Evolutionary conservation across 73 alveolate species (phyloP).

Genomic region (Tetrahymena elliotti): DNA sequence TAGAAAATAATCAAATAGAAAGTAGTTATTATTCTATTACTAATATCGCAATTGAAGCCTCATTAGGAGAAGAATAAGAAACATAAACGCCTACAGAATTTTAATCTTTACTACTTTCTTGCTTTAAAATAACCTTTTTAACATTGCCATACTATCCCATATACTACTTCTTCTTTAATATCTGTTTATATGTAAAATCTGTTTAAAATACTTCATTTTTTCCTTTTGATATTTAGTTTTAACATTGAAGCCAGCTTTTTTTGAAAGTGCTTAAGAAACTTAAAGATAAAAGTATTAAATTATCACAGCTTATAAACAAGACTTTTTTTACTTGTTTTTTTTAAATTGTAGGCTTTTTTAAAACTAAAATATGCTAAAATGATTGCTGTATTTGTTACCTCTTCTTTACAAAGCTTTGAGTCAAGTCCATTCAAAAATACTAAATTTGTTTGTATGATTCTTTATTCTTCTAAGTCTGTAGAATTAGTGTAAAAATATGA

Average conservation of each 20-base stretch:
- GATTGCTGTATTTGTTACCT: not conserved
- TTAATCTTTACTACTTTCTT: not conserved
- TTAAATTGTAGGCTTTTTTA: not conserved
- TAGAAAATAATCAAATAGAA: not conserved
- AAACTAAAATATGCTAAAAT: not conserved
- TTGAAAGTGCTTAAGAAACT: not conserved
- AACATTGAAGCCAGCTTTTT: not conserved
- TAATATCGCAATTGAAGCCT: not conserved
- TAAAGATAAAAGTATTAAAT: not conserved
- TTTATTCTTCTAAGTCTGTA: not conserved
- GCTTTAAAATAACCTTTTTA: not conserved
- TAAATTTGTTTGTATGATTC: not conserved
- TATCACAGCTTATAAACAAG: not conserved
- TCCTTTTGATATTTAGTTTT: not conserved
- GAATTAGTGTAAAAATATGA: not conserved
- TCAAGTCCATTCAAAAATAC: not conserved
- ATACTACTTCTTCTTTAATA: not conserved
- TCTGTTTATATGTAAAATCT: not conserved
- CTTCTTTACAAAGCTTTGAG: not conserved
- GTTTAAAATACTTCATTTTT: not conserved
- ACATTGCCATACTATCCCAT: not conserved
- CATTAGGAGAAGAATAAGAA: not conserved
- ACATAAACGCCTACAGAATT: not conserved
- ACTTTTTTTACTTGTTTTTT: not conserved
- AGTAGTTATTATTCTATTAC: not conserved